Evolutionary conservation across 2,329 filamentous ascomycete species (phyloP), one percentile per base, ranked within the genome.

Genomic region (Salinomyces thailandicus): DNA sequence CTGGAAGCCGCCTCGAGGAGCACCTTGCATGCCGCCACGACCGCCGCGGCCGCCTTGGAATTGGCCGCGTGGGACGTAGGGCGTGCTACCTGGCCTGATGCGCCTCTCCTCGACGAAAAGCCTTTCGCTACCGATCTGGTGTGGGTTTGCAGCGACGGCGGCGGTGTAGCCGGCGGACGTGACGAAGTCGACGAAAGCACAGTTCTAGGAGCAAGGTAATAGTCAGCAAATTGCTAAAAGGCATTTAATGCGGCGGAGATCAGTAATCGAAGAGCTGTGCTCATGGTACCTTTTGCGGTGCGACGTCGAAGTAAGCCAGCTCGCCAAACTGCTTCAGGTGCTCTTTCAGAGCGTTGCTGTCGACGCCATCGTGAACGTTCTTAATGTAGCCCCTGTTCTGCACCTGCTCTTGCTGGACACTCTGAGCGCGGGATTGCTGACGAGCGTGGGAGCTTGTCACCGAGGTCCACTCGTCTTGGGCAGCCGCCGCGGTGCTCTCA

Each of bases 161-260:
- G 83, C 81, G 60, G 85, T 75, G 64, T 93, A 95, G 31, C 77
- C 85, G 37, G 86, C 77, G 15, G 76, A 59, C 31, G 80, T 82
- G 56, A 79, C 81, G 62, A 91, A 98, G 61, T 98, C 91, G 42
- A 95, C 85, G 57, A 96, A 96, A 17, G 91, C 91, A 56, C 86
- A 95, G 72, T 91, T 95, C 89, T 93, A 57, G 13, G 12, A 27
- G 15, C n/a, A n/a, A n/a, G n/a, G n/a, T n/a, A n/a, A n/a, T n/a
- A n/a, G n/a, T n/a, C n/a, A n/a, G n/a, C n/a, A n/a, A n/a, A n/a
- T n/a, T n/a, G n/a, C n/a, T n/a, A n/a, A n/a, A n/a, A n/a, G n/a
- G n/a, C n/a, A n/a, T n/a, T n/a, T n/a, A n/a, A n/a, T n/a, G n/a
- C n/a, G n/a, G n/a, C n/a, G n/a, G n/a, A n/a, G n/a, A n/a, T n/a